Percentiles rank a stretch among this genome's conserved stretches.
phyloP scores from a whole-genome alignment of 192 early-diverging fungal species.

The Entomortierella chlamydospora region DNA sequence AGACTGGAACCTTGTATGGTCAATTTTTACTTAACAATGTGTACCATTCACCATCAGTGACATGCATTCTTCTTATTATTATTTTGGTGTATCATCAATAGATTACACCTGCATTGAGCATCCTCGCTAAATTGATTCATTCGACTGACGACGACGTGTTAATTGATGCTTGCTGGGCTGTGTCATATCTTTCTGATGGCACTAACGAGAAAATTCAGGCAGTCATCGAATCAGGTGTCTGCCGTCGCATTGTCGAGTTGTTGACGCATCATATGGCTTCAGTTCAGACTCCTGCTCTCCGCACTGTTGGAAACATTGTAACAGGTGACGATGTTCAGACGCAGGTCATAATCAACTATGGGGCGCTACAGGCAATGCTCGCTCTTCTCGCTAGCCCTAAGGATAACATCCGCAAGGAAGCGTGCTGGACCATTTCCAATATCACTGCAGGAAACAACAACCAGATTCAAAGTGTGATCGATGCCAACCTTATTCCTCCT shows the following conservation, averaged over 20 bases:
- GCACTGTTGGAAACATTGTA: conserved; percentile 98
- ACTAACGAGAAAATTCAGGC: conserved; percentile 98
- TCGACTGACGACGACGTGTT: conserved; percentile 94
- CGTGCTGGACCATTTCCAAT: conserved; percentile 99
- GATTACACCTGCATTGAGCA: conserved; percentile 89
- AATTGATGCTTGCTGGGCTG: conserved; percentile 99
- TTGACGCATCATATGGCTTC: conserved; percentile 86
- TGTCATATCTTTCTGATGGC: conserved; percentile 98
- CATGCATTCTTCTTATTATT: too few relatives aligned
- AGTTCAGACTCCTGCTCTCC: conserved; percentile 97
- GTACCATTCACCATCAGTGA: background rate
- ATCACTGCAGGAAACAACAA: conserved; percentile 93
- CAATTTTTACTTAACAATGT: background rate
- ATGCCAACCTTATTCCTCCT: conserved; percentile 93
- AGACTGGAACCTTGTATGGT: conserved; percentile 78
- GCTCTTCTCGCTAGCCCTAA: conserved; percentile 89
- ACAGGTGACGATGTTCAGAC: conserved; percentile 98
- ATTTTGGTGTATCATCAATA: too few relatives aligned
- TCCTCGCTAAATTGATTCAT: conserved; percentile 92
- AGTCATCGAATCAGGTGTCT: conserved; percentile 95
- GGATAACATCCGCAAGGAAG: conserved; percentile 98
- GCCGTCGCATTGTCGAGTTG: conserved; percentile 93
- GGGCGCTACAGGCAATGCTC: conserved; percentile 81
- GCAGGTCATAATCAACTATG: conserved; percentile 93
- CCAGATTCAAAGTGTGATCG: conserved; percentile 96